Evolutionary conservation across 225 moss, liverwort and hornwort species (phyloP).

Genomic region (Sphagnum tenellum): DNA sequence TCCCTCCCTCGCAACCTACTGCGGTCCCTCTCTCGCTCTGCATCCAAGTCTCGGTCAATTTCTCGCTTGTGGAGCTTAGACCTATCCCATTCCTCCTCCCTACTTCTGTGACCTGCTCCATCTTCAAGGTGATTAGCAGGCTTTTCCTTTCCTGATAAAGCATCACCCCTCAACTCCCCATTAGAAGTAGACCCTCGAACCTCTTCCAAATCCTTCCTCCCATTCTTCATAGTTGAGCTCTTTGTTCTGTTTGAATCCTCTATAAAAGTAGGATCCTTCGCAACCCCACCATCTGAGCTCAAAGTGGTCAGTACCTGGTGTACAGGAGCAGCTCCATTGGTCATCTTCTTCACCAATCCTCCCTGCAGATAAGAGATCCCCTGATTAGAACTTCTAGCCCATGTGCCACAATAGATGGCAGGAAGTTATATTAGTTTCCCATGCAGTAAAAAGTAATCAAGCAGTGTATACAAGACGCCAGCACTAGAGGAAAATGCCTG

Average conservation of each 20-base stretch:
- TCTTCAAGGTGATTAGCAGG: constrained; percentile 59
- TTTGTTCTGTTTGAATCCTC: constrained; percentile 36
- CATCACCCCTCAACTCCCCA: constrained; percentile 81
- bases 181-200: constrained; percentile 58
- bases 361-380: constrained; percentile 34
- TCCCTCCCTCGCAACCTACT: constrained; percentile 58
- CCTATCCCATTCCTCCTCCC: constrained; percentile 70
- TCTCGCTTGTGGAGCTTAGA: constrained; percentile 46
- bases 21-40: constrained; percentile 55
- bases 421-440: too few relatives aligned
- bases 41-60: constrained; percentile 65
- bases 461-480: too few relatives aligned
- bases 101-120: constrained; percentile 61
- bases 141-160: constrained; percentile 64
- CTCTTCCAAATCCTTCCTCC: constrained; percentile 59
- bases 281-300: constrained; percentile 25
- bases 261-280: constrained; percentile 27
- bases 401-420: background rate
- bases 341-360: constrained; percentile 59
- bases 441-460: too few relatives aligned
- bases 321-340: constrained; percentile 49
- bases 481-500: too few relatives aligned
- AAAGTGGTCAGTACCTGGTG: constrained; percentile 25
- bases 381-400: background rate
- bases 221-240: constrained; percentile 36